A percentile compares a stretch with the other conserved stretches of the same genome.
phyloP scores from a whole-genome alignment of 2,329 filamentous ascomycete species.

The Aureobasidium mangrovei region DNA sequence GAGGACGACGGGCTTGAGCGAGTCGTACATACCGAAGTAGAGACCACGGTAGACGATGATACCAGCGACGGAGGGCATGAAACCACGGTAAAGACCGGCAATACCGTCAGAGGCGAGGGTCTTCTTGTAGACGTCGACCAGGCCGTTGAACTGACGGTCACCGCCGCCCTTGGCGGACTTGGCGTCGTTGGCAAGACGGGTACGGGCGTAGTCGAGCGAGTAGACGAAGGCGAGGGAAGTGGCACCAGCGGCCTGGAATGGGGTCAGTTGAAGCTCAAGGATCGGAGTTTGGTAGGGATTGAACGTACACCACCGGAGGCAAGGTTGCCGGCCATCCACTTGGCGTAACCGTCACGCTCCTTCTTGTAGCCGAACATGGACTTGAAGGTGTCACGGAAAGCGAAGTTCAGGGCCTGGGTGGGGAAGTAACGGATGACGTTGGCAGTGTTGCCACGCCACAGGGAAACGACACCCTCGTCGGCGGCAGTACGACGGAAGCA shows the following conservation, averaged over 20 bases:
- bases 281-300: background rate
- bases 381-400: slow-evolving; percentile 99
- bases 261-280: background rate
- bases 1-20: slow-evolving; percentile 97
- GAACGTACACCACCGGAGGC: slow-evolving; percentile 95
- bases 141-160: slow-evolving; percentile 99
- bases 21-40: slow-evolving; percentile 99
- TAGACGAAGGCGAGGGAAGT: slow-evolving; percentile 99
- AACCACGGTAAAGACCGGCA: slow-evolving; percentile 99
- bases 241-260: slow-evolving; percentile 77
- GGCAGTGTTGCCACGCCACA: slow-evolving; percentile 99
- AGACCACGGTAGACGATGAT: slow-evolving; percentile 99
- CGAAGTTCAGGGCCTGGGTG: slow-evolving; percentile 99
- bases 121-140: slow-evolving; percentile 99
- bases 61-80: slow-evolving; percentile 98
- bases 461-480: slow-evolving; percentile 85
- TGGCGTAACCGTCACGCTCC: slow-evolving; percentile 93
- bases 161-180: slow-evolving; percentile 84
- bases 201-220: slow-evolving; percentile 99
- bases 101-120: slow-evolving; percentile 97
- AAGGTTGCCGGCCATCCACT: slow-evolving; percentile 99
- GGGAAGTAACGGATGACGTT: slow-evolving; percentile 99
- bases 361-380: slow-evolving; percentile 99
- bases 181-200: slow-evolving; percentile 99
- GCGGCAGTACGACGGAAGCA: slow-evolving; percentile 90